Base-by-base conservation (phyloP, 805 yeast genomes). In the Suhomyces kilbournensis region DNA sequence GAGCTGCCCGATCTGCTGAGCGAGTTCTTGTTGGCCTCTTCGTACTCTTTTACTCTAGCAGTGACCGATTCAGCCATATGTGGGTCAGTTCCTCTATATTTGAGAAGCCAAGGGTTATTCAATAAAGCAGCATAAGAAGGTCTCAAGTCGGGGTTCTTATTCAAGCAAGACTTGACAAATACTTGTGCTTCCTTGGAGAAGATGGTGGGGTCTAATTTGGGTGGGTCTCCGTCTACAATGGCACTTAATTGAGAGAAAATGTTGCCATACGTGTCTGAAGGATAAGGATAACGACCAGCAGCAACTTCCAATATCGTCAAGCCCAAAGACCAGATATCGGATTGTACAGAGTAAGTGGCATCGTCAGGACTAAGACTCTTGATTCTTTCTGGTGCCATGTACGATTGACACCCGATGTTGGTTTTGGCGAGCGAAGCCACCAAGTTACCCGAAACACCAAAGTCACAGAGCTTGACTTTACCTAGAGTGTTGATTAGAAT, bases 371-470 rank as follows among this genome's bases (percentile, higher is more conserved):
- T 84, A 55, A 79, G 62, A 0, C 88, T 82, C 63, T 85, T 84
- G 60, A 94, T 94, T 64, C 99, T 81, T 67, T 93, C 99, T 1
- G 99, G 99, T 1, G 98, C 98, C 98, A 94, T 94, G 69, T 93
- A 93, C 1, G 96, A 88, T 71, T 94, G 99, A 70, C 99, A 93
- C 4, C 99, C 99, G 58, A 93, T 90, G 61, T 94, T 93, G 0
- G 99, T 93, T 62, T 90, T 85, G 14, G 98, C 98, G 61, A 93
- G 77, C 0, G 97, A 90, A 2, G 97, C 97, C 20, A 94, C 98
- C 55, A 93, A 74, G 64, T 93, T 93, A 17, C 98, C 98, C 50
- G 91, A 83, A 20, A 93, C 99, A 49, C 99, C 99, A 69, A 93
- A 93, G 71, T 93, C 99, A 74, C 97, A 90, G 26, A 93, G 75